Percentiles rank a stretch among this genome's conserved stretches.
phyloP scores from a whole-genome alignment of 106 monocot genomes.

The Dioscorea zingiberensis region DNA sequence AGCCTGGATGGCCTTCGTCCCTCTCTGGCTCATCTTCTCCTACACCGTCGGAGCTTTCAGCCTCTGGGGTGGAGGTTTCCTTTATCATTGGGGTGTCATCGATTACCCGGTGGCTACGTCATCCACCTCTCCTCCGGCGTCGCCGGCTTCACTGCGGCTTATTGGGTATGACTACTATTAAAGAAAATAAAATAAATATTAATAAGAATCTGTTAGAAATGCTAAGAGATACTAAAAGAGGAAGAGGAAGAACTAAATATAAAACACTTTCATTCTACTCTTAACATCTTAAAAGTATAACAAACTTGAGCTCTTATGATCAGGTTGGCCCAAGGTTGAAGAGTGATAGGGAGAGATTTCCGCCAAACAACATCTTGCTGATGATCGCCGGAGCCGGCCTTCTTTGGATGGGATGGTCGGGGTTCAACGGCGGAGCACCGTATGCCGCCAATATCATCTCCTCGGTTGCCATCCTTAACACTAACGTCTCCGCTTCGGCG shows the following conservation, averaged over 20 bases:
- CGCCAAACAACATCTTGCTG: slow-evolving; percentile 32
- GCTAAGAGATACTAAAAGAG: too few relatives aligned
- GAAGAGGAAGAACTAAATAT: too few relatives aligned
- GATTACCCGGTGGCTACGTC: slow-evolving; percentile 62
- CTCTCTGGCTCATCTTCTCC: slow-evolving; percentile 41
- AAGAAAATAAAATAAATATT: too few relatives aligned
- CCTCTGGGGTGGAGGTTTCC: slow-evolving; percentile 53
- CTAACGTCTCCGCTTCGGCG: slow-evolving; percentile 31
- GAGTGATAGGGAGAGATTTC: slow-evolving; percentile 35
- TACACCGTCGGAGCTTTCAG: slow-evolving; percentile 53
- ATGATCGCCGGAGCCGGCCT: slow-evolving; percentile 45
- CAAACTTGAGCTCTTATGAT: too few relatives aligned
- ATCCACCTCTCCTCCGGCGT: slow-evolving; percentile 46
- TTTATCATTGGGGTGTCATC: slow-evolving; percentile 54
- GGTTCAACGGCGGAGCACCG: slow-evolving; percentile 51
- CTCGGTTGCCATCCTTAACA: slow-evolving; percentile 38
- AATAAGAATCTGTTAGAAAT: too few relatives aligned
- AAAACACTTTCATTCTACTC: too few relatives aligned
- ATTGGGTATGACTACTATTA: too few relatives aligned
- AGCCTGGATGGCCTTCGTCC: slow-evolving; percentile 52
- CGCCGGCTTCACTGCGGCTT: slow-evolving; percentile 49
- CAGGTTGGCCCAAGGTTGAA: slow-evolving; percentile 45
- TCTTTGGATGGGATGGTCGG: slow-evolving; percentile 52
- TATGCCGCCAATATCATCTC: slow-evolving; percentile 38
- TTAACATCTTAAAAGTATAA: too few relatives aligned